Conservation (phyloP, 192 early-diverging fungal species). For the Backusella macrospora region DNA sequence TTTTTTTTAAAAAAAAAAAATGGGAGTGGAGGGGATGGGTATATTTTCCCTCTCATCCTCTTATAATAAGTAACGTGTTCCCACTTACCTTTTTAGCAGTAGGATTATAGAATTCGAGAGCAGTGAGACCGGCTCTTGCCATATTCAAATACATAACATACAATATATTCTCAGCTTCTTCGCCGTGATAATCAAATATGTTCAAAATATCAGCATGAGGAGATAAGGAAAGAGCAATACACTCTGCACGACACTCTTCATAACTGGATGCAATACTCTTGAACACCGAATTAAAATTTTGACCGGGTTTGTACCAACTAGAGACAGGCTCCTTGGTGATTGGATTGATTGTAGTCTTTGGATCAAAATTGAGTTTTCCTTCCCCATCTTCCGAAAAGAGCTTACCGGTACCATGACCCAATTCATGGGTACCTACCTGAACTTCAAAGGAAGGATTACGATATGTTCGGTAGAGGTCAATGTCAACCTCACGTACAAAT, state of each 20-base stretch:
- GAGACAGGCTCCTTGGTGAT: constrained; percentile 49
- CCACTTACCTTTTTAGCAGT: constrained; percentile 41
- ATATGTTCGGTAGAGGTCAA: constrained; percentile 47
- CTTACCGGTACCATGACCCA: constrained; percentile 66
- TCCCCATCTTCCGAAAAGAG: constrained; percentile 52
- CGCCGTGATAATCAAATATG: constrained; percentile 54
- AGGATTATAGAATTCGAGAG: constrained; percentile 58
- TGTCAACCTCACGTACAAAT: constrained; percentile 52
- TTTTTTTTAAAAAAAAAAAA: not conserved
- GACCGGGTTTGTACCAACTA: constrained; percentile 59
- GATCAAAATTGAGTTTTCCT: constrained; percentile 61
- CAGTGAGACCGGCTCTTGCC: constrained; percentile 59
- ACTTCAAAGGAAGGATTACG: constrained; percentile 55
- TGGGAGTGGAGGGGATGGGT: not conserved
- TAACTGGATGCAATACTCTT: constrained; percentile 47
- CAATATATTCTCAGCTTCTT: constrained; percentile 52
- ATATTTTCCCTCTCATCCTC: not conserved
- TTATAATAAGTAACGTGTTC: too few relatives aligned
- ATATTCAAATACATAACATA: constrained; percentile 56
- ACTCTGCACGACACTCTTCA: constrained; percentile 62
- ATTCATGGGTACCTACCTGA: constrained; percentile 64
- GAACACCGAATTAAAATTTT: constrained; percentile 63
- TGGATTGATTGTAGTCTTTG: constrained; percentile 39
- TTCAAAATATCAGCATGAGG: constrained; percentile 48
- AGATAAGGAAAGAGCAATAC: constrained; percentile 49